These are phyloP conservation scores for Chlorencoelia australis DNA, from an alignment of 2,329 filamentous ascomycete species.

Conservation along the genomic window DNA sequence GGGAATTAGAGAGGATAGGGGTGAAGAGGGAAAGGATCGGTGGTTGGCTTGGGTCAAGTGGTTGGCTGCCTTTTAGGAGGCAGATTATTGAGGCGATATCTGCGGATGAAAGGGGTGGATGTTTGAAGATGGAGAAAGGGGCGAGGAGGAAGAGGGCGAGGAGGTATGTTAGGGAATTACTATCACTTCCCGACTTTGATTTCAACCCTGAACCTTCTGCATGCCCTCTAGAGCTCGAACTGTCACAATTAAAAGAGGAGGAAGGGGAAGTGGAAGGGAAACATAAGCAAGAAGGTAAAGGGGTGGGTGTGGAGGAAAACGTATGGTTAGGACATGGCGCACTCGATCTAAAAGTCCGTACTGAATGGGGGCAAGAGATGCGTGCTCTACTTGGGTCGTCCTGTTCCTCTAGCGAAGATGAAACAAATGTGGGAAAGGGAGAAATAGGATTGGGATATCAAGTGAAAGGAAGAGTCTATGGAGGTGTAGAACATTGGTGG, in stretches of 20 bases:
- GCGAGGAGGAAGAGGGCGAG: not conserved
- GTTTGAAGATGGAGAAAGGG: not conserved
- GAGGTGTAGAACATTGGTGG: too few species aligned
- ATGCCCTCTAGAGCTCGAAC: not conserved
- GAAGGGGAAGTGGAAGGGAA: not conserved
- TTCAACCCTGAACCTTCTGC: too few species aligned
- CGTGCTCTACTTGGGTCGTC: too few species aligned
- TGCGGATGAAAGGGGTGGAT: not conserved
- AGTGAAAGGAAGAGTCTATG: too few species aligned
- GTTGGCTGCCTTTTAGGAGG: slow-evolving; percentile 19
- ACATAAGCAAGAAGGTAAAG: too few species aligned
- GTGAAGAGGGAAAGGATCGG: slow-evolving; percentile 3
- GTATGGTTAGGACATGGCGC: slow-evolving; percentile 15
- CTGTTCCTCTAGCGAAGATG: too few species aligned
- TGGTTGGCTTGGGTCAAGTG: slow-evolving; percentile 16
- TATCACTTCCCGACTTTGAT: too few species aligned
- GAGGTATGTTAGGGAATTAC: not conserved
- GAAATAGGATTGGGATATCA: too few species aligned
- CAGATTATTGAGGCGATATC: slow-evolving; percentile 10
- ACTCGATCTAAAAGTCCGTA: slow-evolving; percentile 16
- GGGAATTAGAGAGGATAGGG: slow-evolving; percentile 5
- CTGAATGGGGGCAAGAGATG: slow-evolving; percentile 17
- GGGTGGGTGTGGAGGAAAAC: too few species aligned
- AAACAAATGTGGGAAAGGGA: too few species aligned
- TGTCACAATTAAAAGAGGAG: not conserved